Evolutionary conservation across 768 basidiomycete genomes (phyloP), one percentile per base, ranked within the genome.

Genomic region (Pleurotus eryngii): DNA sequence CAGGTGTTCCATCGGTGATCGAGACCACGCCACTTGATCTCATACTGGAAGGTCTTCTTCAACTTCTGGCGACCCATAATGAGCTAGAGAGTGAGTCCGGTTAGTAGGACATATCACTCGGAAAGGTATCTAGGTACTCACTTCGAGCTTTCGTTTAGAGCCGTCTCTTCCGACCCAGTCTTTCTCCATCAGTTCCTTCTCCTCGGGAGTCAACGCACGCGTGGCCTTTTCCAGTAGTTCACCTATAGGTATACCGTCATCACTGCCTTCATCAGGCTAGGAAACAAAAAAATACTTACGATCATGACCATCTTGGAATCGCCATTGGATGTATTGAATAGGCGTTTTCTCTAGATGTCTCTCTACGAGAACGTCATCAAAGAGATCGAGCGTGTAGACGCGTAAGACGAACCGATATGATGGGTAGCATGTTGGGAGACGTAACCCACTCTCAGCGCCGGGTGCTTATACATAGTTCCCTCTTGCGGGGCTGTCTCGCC

Each of bases 401-500:
- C n/a, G 18, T 15, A 65, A 22, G 6, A 57, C 71, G 53, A 65
- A 85, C 89, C 90, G 61, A 96, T 90, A 69, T 98, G 95, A 76
- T 97, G 96, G 56, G 96, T 98, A 38, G 95, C 95, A 71, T 98
- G 95, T 67, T 98, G 95, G 3, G 96, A 95, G 61, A 98, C 94
- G 72, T 98, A 98, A 51, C 94, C 95, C 55, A 98, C 91, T 60
- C 95, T 90, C 39, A 98, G 75, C 37, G 92, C 81, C 30, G 95
- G 95, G 68, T 98, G 95, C 67, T 97, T 97, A 75, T 94, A 92
- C 46, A 95, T 94, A 6, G 83, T 81, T 30, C 95, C 95, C 69
- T 90, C 85, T 72, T 98, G 95, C 45, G 96, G 94, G 48, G 83
- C 76, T 15, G 92, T 90, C 72, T 98, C 95, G 62, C 95, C 95